phyloP scores from a whole-genome alignment of 2,329 filamentous ascomycete species.

The Chrysoporthe puriensis region DNA sequence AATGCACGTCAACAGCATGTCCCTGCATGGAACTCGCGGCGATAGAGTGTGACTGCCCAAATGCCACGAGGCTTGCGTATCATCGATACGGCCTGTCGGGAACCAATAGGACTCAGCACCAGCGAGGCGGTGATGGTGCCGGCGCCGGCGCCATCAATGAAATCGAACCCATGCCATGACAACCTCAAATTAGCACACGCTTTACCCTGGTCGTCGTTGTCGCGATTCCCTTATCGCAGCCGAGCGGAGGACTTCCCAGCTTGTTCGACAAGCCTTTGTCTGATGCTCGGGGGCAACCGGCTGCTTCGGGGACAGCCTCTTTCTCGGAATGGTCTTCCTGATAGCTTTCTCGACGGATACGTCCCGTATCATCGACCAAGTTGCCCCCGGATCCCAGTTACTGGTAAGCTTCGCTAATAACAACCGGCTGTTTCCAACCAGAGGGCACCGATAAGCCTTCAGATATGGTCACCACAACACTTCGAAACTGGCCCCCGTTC shows the following conservation, averaged over 20 bases:
- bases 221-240: neutral
- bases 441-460: neutral
- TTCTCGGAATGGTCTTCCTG: neutral
- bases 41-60: neutral
- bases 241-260: neutral
- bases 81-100: constrained; percentile 14
- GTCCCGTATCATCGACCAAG: neutral
- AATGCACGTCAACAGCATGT: neutral
- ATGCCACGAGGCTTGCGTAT: constrained; percentile 16
- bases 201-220: neutral
- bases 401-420: neutral
- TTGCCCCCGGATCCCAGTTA: neutral
- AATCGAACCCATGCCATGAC: neutral
- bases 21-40: constrained; percentile 1
- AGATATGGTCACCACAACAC: neutral
- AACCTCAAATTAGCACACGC: constrained; percentile 1
- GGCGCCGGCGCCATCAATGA: neutral
- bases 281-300: neutral
- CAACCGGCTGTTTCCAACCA: neutral
- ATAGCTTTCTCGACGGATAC: neutral
- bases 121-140: neutral
- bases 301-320: neutral
- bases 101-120: constrained; percentile 12
- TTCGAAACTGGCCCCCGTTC: neutral
- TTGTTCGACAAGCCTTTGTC: neutral